Percentiles rank a stretch among this genome's conserved stretches.
phyloP scores from a whole-genome alignment of 306 rosid species.

The Corylus avellana region DNA sequence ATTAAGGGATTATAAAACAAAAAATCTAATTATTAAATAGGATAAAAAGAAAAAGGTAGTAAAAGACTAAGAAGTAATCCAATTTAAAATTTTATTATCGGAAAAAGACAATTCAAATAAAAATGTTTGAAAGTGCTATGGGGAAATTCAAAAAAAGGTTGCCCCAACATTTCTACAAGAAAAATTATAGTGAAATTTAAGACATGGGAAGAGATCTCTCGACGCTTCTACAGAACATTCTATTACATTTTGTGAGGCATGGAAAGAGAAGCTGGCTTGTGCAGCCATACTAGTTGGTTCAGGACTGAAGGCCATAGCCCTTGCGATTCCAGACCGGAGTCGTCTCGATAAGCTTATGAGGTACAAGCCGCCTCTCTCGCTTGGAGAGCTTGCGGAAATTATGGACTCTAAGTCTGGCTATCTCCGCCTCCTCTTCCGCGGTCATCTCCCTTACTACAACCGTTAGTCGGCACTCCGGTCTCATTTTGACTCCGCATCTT shows the following conservation, averaged over 20 bases:
- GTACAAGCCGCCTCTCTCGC: slow-evolving; percentile 76
- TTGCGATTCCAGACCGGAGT: slow-evolving; percentile 86
- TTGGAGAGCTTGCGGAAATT: slow-evolving; percentile 69
- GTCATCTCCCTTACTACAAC: slow-evolving; percentile 85
- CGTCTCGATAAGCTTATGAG: slow-evolving; percentile 86
- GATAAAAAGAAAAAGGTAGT: no score
- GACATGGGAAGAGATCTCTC: not conserved
- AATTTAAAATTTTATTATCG: not conserved
- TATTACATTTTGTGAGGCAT: not conserved
- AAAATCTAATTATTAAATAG: no score
- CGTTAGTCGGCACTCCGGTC: slow-evolving; percentile 80
- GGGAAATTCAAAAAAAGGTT: not conserved
- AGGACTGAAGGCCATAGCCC: slow-evolving; percentile 27
- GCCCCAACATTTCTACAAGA: not conserved
- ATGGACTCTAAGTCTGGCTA: slow-evolving; percentile 78
- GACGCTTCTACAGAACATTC: not conserved
- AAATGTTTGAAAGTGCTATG: not conserved
- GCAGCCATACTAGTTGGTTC: slow-evolving; percentile 10
- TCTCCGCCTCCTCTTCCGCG: slow-evolving; percentile 80
- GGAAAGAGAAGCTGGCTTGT: not conserved
- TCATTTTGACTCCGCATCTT: slow-evolving; percentile 44
- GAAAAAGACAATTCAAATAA: not conserved
- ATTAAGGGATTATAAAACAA: no score
- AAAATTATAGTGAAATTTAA: not conserved
- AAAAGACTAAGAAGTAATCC: no score